Conservation (phyloP, 2,329 filamentous ascomycete species). For the Fusarium denticulatum region DNA sequence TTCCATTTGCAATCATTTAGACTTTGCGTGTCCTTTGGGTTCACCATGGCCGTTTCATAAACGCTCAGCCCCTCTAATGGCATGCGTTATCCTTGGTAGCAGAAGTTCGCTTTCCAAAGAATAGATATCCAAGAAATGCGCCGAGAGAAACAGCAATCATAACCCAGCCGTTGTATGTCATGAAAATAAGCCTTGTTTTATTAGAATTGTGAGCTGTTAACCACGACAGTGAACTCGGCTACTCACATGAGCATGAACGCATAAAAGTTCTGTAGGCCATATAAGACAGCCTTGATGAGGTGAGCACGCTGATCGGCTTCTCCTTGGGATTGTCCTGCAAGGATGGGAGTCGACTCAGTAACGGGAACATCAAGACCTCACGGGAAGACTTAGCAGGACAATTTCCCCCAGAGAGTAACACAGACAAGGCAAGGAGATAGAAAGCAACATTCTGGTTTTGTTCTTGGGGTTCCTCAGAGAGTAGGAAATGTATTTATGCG, state of each 20-base stretch:
- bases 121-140: conserved; percentile 86
- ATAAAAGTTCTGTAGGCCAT: conserved; percentile 96
- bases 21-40: neutral
- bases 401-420: conserved; percentile 22
- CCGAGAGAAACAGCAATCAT: conserved; percentile 92
- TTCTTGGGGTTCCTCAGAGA: conserved; percentile 20
- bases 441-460: conserved; percentile 26
- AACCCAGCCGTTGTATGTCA: conserved; percentile 99
- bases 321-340: conserved; percentile 77
- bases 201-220: neutral
- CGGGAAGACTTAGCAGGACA: conserved; percentile 47
- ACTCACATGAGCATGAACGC: conserved; percentile 99
- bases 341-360: conserved; percentile 72
- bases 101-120: conserved; percentile 77
- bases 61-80: neutral
- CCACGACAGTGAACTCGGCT: neutral
- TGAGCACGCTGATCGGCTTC: conserved; percentile 74
- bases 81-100: conserved; percentile 82
- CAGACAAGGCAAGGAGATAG: conserved; percentile 18
- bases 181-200: conserved; percentile 86
- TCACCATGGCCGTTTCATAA: neutral
- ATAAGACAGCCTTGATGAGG: conserved; percentile 82
- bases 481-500: conserved; percentile 12
- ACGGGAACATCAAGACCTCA: conserved; percentile 51
- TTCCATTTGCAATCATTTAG: neutral